A percentile compares a stretch with the other conserved stretches of the same genome.
phyloP scores from a whole-genome alignment of 257 asterid genomes.

The Nicotiana otophora region DNA sequence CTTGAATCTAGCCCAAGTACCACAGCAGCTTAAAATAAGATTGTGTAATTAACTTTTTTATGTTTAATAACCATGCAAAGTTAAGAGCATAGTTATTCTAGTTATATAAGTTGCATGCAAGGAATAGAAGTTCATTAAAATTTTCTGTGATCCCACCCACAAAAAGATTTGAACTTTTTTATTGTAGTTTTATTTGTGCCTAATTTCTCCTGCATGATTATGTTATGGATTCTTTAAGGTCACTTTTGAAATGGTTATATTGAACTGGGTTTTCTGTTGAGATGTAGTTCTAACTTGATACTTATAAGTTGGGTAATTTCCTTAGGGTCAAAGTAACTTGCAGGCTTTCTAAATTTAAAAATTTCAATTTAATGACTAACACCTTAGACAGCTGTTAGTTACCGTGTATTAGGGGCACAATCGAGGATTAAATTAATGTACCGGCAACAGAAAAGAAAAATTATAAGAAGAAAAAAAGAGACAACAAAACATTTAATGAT shows the following conservation, averaged over 20 bases:
- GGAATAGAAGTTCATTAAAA: not conserved
- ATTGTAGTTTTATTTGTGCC: not conserved
- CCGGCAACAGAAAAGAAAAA: too few species aligned
- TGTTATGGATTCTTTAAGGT: not conserved
- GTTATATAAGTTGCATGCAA: not conserved
- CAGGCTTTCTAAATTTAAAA: too few species aligned
- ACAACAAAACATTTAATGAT: too few species aligned
- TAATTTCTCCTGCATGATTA: not conserved
- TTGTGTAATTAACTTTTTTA: not conserved
- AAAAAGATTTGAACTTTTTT: not conserved
- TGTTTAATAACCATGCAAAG: slow-evolving; percentile 6
- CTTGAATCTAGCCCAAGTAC: slow-evolving; percentile 7
- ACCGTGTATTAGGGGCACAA: not conserved
- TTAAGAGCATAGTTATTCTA: not conserved
- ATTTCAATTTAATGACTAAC: too few species aligned
- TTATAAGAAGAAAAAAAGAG: not conserved
- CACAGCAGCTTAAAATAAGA: slow-evolving; percentile 3
- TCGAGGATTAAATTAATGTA: too few species aligned
- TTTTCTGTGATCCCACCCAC: not conserved
- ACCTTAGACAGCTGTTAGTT: too few species aligned
- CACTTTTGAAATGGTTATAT: not conserved
- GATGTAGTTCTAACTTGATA: not conserved
- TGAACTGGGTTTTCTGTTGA: slow-evolving; percentile 2
- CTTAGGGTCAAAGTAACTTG: too few species aligned
- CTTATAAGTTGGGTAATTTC: too few species aligned